Evolutionary conservation across 495 filamentous ascomycete species (phyloP), one percentile per base, ranked within the genome.

Genomic region (Penicillium turbatum): DNA sequence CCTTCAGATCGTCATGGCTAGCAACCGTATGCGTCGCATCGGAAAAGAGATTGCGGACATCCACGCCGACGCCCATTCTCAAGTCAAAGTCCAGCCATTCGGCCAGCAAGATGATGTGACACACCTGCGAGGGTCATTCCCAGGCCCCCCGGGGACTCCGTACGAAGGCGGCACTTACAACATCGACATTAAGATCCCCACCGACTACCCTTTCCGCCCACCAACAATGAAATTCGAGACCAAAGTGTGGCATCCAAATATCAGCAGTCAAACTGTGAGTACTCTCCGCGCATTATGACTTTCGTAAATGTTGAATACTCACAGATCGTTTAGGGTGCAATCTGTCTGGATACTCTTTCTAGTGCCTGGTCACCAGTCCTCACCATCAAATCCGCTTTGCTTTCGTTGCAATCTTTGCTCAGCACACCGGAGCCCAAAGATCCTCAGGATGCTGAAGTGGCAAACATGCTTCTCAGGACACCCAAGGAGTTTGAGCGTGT

Each of bases 181-280:
- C 21, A 83, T 98, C 53, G 90, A 96, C 65, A 90, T 98, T 64
- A 78, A 77, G 59, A 91, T 98, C 40, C 91, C 92, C 1, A 79
- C 76, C 39, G 90, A 92, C 51, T 98, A 98, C 64, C 93, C 93
- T 1, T 98, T 98, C 73, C 83, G 87, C 38, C 92, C 93, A 11
- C 93, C 95, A 9, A 69, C 83, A 31, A 97, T 97, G 90, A 88
- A 84, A 66, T 97, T 98, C 57, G 81, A 87, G 58, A 98, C 95
- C 61, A 95, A 87, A 70, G 86, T 98, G 53, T 98, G 95, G 95
- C 93, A 98, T 72, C 93, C 93, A 31, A 98, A 98, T 70, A 83
- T 98, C 72, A 91, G 86, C 79, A 92, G 86, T 63, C 89, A 96
- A 69, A 98, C 93, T 44, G 92, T 96, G 72, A 65, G 86, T 79